Evolutionary conservation across 305 asterid species (phyloP).

Genomic region (Plantago coronopus): DNA sequence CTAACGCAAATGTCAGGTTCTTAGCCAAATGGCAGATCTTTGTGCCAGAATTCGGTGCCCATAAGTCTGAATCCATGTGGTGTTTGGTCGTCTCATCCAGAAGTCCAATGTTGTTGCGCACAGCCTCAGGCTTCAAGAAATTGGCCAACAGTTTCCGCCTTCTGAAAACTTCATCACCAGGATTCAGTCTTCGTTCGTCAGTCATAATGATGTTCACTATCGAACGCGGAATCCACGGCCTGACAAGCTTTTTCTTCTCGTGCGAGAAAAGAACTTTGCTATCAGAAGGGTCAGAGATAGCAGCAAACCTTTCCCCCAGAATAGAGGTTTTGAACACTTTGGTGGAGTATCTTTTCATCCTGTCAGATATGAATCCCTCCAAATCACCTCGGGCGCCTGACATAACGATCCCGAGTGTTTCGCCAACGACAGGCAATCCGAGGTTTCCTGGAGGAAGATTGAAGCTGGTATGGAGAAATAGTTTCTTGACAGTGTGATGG

Average conservation of each 20-base stretch:
- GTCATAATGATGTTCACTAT: not conserved
- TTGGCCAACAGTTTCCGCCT: not conserved
- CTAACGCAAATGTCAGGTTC: not conserved
- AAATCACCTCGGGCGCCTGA: not conserved
- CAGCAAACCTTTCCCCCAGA: not conserved
- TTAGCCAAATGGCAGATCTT: not conserved
- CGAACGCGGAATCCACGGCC: not conserved
- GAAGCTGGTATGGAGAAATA: too few relatives aligned
- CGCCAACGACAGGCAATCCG: not conserved
- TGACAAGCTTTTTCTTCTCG: not conserved
- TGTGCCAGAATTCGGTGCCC: not conserved
- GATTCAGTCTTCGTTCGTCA: not conserved
- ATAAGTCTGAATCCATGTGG: not conserved
- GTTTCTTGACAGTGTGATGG: too few relatives aligned
- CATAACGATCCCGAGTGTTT: not conserved
- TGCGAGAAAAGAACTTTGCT: not conserved
- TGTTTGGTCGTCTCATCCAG: not conserved
- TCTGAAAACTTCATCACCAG: not conserved
- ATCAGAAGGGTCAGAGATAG: not conserved
- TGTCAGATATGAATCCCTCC: not conserved
- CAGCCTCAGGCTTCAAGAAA: not conserved
- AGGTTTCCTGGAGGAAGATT: not conserved
- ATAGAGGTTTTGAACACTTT: not conserved
- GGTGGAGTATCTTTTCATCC: not conserved
- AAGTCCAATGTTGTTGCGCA: not conserved